phyloP scores from a whole-genome alignment of 108 stramenopile genomes.

The Parmales sp. region DNA sequence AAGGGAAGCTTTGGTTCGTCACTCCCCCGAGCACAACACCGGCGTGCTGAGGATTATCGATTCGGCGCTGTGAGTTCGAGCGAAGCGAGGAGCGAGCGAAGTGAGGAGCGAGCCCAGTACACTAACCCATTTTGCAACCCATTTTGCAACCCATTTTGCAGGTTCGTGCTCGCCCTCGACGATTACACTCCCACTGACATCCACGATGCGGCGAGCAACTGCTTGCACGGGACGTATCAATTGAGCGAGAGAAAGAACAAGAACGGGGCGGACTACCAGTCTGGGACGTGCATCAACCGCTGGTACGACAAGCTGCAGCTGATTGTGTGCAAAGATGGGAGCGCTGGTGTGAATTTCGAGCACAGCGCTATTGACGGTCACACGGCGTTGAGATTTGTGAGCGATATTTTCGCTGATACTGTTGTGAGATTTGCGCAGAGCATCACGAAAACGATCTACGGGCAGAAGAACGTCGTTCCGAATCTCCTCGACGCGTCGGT shows the following conservation, averaged over 20 bases:
- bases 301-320: constrained; percentile 83
- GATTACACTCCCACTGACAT: constrained; percentile 50
- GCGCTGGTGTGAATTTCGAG: constrained; percentile 35
- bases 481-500: neutral
- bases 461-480: constrained; percentile 14
- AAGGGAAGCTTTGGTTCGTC: constrained; percentile 35
- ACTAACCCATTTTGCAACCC: too few relatives aligned
- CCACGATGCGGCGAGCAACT: constrained; percentile 68
- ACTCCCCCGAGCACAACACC: constrained; percentile 35
- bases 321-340: constrained; percentile 23
- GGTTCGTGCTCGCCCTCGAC: constrained; percentile 73
- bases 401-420: constrained; percentile 72
- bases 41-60: constrained; percentile 56
- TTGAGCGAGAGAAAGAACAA: constrained; percentile 26
- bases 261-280: constrained; percentile 24
- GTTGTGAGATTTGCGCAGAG: constrained; percentile 69
- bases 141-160: too few relatives aligned
- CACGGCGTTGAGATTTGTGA: constrained; percentile 68
- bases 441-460: constrained; percentile 65
- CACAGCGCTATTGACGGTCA: constrained; percentile 80
- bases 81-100: too few relatives aligned
- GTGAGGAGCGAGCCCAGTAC: too few relatives aligned
- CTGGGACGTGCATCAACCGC: constrained; percentile 67
- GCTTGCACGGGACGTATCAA: constrained; percentile 68
- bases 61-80: constrained; percentile 59